A percentile compares a stretch with the other conserved stretches of the same genome.
These are phyloP conservation scores for Andrographis paniculata DNA, from an alignment of 305 asterid species.

Conservation along the genomic window DNA sequence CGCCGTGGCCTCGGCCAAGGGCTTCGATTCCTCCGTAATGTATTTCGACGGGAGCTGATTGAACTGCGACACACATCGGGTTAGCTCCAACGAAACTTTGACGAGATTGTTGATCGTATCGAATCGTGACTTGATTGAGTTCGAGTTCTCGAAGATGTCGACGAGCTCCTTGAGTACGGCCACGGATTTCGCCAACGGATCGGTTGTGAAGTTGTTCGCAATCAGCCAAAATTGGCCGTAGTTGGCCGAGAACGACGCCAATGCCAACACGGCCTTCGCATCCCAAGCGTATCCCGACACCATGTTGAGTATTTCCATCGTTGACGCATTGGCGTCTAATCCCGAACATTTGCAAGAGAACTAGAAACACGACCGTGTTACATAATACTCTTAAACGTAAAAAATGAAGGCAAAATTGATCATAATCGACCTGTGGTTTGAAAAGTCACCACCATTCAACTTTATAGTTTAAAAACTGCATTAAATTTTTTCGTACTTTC, in stretches of 20 bases:
- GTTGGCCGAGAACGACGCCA: conserved; percentile 54
- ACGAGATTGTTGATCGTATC: conserved; percentile 48
- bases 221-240: conserved; percentile 84
- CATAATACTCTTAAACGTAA: no score
- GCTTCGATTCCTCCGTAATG: conserved; percentile 44
- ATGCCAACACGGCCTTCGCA: conserved; percentile 59
- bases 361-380: conserved; percentile 28
- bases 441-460: no score
- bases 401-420: no score
- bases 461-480: no score
- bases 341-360: conserved; percentile 62
- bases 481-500: no score
- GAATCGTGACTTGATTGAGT: conserved; percentile 39
- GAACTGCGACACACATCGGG: conserved; percentile 47
- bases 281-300: conserved; percentile 71
- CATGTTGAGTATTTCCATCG: conserved; percentile 47
- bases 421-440: no score
- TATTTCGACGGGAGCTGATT: conserved; percentile 51
- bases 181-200: conserved; percentile 66
- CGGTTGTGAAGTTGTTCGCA: conserved; percentile 35
- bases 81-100: conserved; percentile 46
- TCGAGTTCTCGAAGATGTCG: conserved; percentile 38
- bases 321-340: conserved; percentile 43
- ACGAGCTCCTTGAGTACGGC: conserved; percentile 57
- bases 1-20: conserved; percentile 32